phyloP scores from a whole-genome alignment of 78 protist genomes.

The Dictyostelium citrinum region DNA sequence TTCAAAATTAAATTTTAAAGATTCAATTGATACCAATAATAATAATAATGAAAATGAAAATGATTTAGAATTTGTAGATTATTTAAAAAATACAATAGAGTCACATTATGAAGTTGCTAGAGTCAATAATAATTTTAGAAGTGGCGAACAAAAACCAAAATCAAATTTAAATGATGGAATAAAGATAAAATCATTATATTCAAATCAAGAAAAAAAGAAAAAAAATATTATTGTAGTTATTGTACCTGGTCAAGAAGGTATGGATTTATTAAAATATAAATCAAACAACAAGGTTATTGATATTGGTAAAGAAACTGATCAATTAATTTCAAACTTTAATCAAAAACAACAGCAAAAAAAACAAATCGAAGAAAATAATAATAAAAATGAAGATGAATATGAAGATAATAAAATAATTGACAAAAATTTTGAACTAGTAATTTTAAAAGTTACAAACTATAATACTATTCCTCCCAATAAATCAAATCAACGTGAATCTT shows the following conservation, averaged over 20 bases:
- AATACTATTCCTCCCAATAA: not conserved
- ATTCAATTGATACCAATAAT: not conserved
- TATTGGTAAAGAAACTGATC: not conserved
- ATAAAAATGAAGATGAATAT: not conserved
- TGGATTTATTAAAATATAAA: not conserved
- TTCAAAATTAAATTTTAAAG: not conserved
- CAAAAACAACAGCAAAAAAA: not conserved
- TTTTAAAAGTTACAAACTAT: slow-evolving; percentile 1
- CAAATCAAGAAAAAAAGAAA: not conserved
- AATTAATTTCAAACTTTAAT: not conserved
- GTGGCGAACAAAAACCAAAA: not conserved
- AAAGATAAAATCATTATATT: not conserved
- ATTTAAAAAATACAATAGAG: not conserved
- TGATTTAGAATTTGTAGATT: not conserved
- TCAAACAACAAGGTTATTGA: not conserved
- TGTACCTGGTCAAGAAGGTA: slow-evolving; percentile 16
- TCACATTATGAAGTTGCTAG: slow-evolving; percentile 14
- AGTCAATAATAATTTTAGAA: not conserved
- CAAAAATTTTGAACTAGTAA: not conserved
- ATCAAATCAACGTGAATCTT: not conserved
- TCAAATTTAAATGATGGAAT: not conserved
- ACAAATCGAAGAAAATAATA: not conserved
- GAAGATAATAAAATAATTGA: not conserved
- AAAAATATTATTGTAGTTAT: not conserved
- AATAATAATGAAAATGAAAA: not conserved